Evolutionary conservation across 768 basidiomycete species (phyloP), one percentile per base, ranked within the genome.

Genomic region (Termitomyces heimii): DNA sequence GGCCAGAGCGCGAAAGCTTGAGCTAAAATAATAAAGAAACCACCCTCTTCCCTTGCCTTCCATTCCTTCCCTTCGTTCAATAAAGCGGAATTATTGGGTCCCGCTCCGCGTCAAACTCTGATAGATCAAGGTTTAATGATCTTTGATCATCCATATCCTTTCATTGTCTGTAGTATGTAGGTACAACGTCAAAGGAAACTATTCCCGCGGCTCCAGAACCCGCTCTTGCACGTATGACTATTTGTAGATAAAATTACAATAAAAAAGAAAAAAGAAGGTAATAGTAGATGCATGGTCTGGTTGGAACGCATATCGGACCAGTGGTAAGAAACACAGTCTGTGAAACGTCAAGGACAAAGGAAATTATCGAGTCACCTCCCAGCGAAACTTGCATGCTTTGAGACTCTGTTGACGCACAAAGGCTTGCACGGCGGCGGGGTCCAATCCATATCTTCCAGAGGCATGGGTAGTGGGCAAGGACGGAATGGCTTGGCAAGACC

Each of bases 381-480:
- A 7, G 77, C 79, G 28, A 77, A 64, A 48, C 63, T 71, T 16
- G 76, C 73, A 55, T 73, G 58, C 46, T 65, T 67, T 8, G 75
- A 70, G 40, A 77, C 68, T 28, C 67, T 57, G 31, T 75, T 63
- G 51, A 67, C 61, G 42, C 55, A 54, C 20, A 55, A 50, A 32
- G 60, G 63, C 35, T 65, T 61, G 53, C 63, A 58, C 62, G 63
- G 63, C 61, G 53, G 56, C 52, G 56, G 47, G 49, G 49, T 51
- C 57, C 65, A 61, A 45, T 77, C 60, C 83, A 85, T 85, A 45
- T 79, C 71, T 42, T 75, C 72, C n/a, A 79, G 69, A 10, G 83
- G 81, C 63, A 79, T 81, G 12, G 84, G 84, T 16, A 86, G 73
- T 10, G 83, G 83, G 61, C 81, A 72, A 26, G 78, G 68, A 54